phyloP scores from a whole-genome alignment of 1,139 yeast genomes.

The Scheffersomyces insectosa region DNA sequence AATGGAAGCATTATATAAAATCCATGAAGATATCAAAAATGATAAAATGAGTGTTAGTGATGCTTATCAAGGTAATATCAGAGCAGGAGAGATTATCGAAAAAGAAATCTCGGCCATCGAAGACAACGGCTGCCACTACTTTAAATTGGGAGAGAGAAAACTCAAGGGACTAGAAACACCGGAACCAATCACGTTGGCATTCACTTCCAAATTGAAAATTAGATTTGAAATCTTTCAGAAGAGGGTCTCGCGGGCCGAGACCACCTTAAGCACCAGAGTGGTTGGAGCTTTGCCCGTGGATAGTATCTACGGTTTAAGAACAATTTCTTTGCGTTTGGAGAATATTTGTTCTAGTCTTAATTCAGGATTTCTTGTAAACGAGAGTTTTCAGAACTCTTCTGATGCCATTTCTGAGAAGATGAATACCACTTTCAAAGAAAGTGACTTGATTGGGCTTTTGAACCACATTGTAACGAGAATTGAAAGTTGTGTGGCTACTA shows the following conservation, averaged over 20 bases:
- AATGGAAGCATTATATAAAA: constrained; percentile 56
- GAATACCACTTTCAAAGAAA: constrained; percentile 29
- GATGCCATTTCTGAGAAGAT: constrained; percentile 24
- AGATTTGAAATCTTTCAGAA: constrained; percentile 51
- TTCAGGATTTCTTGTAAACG: constrained; percentile 29
- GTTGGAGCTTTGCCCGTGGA: constrained; percentile 47
- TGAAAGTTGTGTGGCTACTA: constrained; percentile 51
- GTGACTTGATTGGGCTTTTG: constrained; percentile 48
- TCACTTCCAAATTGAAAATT: constrained; percentile 64
- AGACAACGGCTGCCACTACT: constrained; percentile 69
- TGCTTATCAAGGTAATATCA: constrained; percentile 63
- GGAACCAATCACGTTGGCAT: constrained; percentile 77
- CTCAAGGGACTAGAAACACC: constrained; percentile 94
- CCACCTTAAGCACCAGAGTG: constrained; percentile 22
- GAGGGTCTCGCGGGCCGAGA: constrained; percentile 20
- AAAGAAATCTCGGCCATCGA: constrained; percentile 67
- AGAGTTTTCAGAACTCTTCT: constrained; percentile 29
- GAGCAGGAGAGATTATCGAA: constrained; percentile 65
- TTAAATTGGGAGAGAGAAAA: constrained; percentile 80
- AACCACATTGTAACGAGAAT: constrained; percentile 66
- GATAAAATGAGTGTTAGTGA: constrained; percentile 45
- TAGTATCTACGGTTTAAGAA: constrained; percentile 47
- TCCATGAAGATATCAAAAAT: constrained; percentile 49
- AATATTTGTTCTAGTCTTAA: constrained; percentile 41
- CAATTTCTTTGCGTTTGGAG: constrained; percentile 51